Evolutionary conservation across 805 yeast species (phyloP).

Genomic region (Torulaspora quercuum): DNA sequence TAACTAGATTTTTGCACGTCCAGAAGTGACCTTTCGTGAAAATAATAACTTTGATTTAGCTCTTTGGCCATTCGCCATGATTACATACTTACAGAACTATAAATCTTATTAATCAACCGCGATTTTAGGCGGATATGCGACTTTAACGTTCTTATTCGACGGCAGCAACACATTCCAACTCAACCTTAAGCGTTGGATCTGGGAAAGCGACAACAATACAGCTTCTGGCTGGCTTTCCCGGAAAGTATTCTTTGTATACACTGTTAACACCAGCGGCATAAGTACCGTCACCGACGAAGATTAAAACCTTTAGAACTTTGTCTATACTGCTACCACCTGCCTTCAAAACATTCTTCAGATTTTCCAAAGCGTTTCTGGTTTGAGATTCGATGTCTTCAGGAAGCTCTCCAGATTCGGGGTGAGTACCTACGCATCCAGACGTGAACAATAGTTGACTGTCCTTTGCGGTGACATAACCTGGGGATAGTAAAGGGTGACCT

Average conservation of each 20-base stretch:
- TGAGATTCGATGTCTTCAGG: slow-evolving; percentile 46
- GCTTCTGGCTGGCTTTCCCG: slow-evolving; percentile 50
- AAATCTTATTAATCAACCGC: too few species aligned
- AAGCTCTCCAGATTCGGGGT: slow-evolving; percentile 40
- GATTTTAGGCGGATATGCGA: too few species aligned
- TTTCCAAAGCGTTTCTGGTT: slow-evolving; percentile 44
- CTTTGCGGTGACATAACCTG: slow-evolving; percentile 36
- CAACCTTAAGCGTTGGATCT: slow-evolving; percentile 48
- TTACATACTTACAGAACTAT: too few species aligned
- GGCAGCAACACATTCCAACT: slow-evolving; percentile 48
- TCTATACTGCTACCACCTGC: slow-evolving; percentile 47
- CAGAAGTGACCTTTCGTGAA: too few species aligned
- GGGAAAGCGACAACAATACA: slow-evolving; percentile 52
- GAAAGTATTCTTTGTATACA: slow-evolving; percentile 46
- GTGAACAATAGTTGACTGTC: slow-evolving; percentile 45
- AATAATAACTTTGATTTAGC: too few species aligned
- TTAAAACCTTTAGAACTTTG: slow-evolving; percentile 47
- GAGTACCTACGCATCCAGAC: slow-evolving; percentile 46
- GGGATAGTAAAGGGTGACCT: slow-evolving; percentile 37
- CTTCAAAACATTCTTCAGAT: slow-evolving; percentile 41
- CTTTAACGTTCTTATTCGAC: too few species aligned
- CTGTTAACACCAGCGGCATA: slow-evolving; percentile 44
- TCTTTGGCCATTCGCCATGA: too few species aligned
- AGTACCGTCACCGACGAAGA: slow-evolving; percentile 45
- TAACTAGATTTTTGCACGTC: too few species aligned